Base-by-base conservation (phyloP, 2,329 filamentous ascomycete genomes). In the Zymoseptoria ardabiliae region DNA sequence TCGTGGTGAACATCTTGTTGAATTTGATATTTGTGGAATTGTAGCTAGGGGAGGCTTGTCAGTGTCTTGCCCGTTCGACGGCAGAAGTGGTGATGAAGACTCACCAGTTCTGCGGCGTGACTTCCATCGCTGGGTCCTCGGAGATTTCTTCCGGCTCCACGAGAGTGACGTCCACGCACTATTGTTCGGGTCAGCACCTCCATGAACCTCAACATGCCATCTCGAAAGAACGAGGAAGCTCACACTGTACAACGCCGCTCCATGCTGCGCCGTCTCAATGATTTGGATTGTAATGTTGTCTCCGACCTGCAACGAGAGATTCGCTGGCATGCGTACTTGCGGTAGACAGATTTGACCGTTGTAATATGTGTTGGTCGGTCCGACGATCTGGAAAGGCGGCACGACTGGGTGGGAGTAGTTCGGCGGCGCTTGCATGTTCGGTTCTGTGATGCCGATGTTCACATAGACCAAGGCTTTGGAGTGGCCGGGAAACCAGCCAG, bases 141-240 rank as follows among this genome's bases (percentile, higher is more conserved):
- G 51, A 17, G 6, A 96, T 85, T 71, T 96, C 88, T 68, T 85
- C 78, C 22, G 89, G 89, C 1, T 91, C 89, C 53, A 87, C 90
- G 68, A 97, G 95, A 53, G 88, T 93, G 69, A 97, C 95, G 71
- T 97, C 93, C 67, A 95, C 92, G 72, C 94, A 97, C 91, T 96
- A 45, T 45, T 45, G 35, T 4, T 11, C 3, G 2, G 20, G 54
- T 62, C 52, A 61, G 58, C 49, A 53, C n/a, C 21, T 17, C 28
- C 28, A 41, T 48, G n/a, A 25, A 8, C 9, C 25, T 28, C 25
- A 28, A 28, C 55, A 50, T 17, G 41, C 48, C 52, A 45, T 17
- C 19, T 5, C 22, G 28, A 25, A 19, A 4, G 41, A 3, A 11
- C 17, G 50, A 51, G 58, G 60, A 25, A 25, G 52, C 87, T 66